These are phyloP conservation scores for Acarospora socialis DNA, from an alignment of 2,329 filamentous ascomycete species.

Conservation along the genomic window DNA sequence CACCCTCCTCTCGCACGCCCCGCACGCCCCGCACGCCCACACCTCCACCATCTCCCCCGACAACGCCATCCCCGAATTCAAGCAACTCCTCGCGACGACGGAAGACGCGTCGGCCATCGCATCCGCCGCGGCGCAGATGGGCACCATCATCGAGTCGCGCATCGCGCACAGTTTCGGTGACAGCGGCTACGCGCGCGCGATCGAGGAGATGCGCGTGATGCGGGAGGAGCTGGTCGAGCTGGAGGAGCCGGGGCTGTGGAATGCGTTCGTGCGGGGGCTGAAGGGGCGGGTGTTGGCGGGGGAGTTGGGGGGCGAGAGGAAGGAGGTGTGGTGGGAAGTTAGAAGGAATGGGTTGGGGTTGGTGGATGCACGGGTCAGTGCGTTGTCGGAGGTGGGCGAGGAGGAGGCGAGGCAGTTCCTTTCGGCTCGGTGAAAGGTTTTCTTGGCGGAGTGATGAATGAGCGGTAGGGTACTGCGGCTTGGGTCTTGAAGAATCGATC, in stretches of 20 bases:
- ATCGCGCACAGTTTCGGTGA: constrained; percentile 64
- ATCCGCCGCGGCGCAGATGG: constrained; percentile 61
- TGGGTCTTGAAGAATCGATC: no score
- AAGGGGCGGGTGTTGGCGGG: constrained; percentile 58
- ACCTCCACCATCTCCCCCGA: constrained; percentile 44
- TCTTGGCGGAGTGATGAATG: no score
- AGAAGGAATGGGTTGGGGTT: constrained; percentile 55
- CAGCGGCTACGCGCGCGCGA: constrained; percentile 54
- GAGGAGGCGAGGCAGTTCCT: constrained; percentile 51
- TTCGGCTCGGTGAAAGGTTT: no score
- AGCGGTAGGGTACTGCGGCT: no score
- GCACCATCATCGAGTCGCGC: constrained; percentile 50
- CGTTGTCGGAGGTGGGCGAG: constrained; percentile 50
- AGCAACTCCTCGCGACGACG: constrained; percentile 53
- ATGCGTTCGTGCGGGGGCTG: constrained; percentile 54
- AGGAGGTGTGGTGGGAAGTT: constrained; percentile 70
- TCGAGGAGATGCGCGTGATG: constrained; percentile 66
- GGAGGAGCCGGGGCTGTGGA: constrained; percentile 65
- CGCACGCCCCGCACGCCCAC: no score
- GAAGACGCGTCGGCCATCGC: constrained; percentile 48
- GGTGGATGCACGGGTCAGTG: constrained; percentile 47
- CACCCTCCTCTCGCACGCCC: constrained; percentile 50
- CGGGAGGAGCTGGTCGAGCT: constrained; percentile 60
- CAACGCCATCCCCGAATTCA: constrained; percentile 85
- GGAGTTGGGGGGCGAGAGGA: constrained; percentile 59